phyloP scores from a whole-genome alignment of 2,329 filamentous ascomycete genomes.

The Curvularia lunata region DNA sequence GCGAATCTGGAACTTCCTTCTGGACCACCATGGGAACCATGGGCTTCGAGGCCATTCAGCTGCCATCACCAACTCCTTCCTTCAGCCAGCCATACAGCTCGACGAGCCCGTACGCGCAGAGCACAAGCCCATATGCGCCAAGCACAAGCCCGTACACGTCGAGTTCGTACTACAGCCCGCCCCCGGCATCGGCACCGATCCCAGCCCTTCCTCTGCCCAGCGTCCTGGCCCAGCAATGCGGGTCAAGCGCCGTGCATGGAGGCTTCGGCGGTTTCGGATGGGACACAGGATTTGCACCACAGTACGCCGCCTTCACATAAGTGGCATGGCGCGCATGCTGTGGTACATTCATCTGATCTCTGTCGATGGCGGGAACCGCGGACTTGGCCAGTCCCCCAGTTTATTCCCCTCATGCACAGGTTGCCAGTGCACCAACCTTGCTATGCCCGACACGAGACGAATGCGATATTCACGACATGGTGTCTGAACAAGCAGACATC shows the following conservation, averaged over 20 bases:
- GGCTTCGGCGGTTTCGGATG: constrained; percentile 81
- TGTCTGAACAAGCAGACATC: constrained; percentile 44
- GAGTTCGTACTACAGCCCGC: constrained; percentile 77
- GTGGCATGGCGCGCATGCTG: constrained; percentile 24
- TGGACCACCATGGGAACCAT: constrained; percentile 72
- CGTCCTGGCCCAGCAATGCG: constrained; percentile 83
- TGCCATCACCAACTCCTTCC: constrained; percentile 79
- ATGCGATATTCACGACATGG: constrained; percentile 53
- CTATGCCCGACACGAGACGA: constrained; percentile 53
- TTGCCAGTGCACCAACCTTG: constrained; percentile 51
- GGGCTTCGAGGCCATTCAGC: constrained; percentile 71
- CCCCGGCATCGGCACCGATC: constrained; percentile 75
- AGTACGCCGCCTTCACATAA: constrained; percentile 82
- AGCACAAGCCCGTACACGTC: constrained; percentile 69
- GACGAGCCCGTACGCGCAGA: constrained; percentile 50
- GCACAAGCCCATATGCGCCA: constrained; percentile 50
- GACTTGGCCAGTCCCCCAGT: constrained; percentile 52
- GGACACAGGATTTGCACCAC: constrained; percentile 81
- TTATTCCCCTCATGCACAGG: constrained; percentile 35
- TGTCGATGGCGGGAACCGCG: constrained; percentile 46
- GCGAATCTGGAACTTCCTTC: constrained; percentile 73
- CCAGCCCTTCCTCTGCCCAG: constrained; percentile 82
- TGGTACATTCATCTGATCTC: constrained; percentile 30
- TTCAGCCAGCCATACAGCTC: constrained; percentile 70
- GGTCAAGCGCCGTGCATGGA: constrained; percentile 66